These are phyloP conservation scores for Globomyces pollinis-pini DNA, from an alignment of 192 early-diverging fungal genomes.

Conservation along the genomic window DNA sequence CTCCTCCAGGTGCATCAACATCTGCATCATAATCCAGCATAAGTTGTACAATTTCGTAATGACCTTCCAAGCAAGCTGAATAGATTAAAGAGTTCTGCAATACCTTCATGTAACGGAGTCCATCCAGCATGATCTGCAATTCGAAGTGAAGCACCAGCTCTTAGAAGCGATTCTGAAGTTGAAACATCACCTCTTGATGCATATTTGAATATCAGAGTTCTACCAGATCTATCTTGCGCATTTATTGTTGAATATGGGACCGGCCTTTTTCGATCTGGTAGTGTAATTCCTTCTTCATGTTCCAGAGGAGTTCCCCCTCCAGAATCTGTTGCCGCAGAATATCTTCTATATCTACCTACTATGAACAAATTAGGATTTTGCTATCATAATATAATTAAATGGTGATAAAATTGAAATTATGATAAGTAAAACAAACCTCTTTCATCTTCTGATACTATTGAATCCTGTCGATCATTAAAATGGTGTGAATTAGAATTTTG, in stretches of 20 bases:
- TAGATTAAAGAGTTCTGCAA: background rate
- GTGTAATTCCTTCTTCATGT: constrained; percentile 9
- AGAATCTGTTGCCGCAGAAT: background rate
- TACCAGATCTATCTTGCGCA: constrained; percentile 33
- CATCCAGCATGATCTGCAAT: constrained; percentile 49
- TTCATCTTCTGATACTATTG: no score
- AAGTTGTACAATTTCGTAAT: constrained; percentile 25
- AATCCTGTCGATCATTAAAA: no score
- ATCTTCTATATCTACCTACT: background rate
- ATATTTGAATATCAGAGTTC: constrained; percentile 38
- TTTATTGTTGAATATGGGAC: constrained; percentile 21
- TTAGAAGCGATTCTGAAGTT: constrained; percentile 28
- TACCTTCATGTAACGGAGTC: constrained; percentile 46
- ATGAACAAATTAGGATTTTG: no score
- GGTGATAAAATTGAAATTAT: no score
- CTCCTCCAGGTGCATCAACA: constrained; percentile 36
- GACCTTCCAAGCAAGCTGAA: constrained; percentile 43
- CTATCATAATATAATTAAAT: no score
- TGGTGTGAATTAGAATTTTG: no score
- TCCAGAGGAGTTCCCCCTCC: constrained; percentile 1
- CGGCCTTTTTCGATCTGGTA: constrained; percentile 10
- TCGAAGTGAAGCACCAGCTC: constrained; percentile 42
- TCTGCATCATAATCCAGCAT: constrained; percentile 44
- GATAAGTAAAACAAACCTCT: no score
- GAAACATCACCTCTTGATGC: constrained; percentile 29